Evolutionary conservation across 2,329 filamentous ascomycete species (phyloP).

Genomic region (Botrytis paeoniae): DNA sequence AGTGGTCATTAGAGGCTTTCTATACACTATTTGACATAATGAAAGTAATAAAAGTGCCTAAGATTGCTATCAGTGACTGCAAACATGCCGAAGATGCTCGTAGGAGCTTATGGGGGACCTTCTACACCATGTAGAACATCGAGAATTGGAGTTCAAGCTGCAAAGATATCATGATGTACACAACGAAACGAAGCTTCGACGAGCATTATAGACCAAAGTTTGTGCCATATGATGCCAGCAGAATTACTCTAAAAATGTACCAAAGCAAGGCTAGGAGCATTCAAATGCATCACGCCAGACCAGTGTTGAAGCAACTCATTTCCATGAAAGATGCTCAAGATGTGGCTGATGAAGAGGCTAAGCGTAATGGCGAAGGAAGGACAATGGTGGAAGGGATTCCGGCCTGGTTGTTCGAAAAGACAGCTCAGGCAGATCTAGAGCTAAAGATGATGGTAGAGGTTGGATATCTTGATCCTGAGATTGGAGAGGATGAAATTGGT

Average conservation of each 20-base stretch:
- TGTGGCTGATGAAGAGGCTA: not conserved
- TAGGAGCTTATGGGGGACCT: not conserved
- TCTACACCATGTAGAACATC: not conserved
- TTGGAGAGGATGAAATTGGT: not conserved
- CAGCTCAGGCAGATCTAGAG: not conserved
- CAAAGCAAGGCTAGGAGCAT: not conserved
- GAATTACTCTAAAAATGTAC: not conserved
- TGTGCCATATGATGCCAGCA: too few relatives aligned
- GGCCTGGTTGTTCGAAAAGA: not conserved
- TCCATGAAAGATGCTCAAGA: not conserved
- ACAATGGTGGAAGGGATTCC: not conserved
- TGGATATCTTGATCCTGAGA: not conserved
- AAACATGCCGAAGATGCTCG: too few relatives aligned
- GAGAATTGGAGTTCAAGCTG: not conserved
- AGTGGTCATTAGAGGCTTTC: too few relatives aligned
- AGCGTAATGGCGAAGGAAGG: not conserved
- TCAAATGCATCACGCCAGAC: not conserved
- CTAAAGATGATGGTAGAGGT: not conserved
- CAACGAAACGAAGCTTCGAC: not conserved
- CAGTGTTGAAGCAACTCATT: not conserved
- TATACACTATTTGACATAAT: too few relatives aligned
- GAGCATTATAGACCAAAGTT: not conserved
- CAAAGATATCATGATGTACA: not conserved
- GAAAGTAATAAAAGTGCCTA: too few relatives aligned
- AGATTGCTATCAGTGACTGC: not conserved